Evolutionary conservation across 2,329 filamentous ascomycete genomes (phyloP), one percentile per base, ranked within the genome.

Genomic region (Scedosporium aurantiacum): DNA sequence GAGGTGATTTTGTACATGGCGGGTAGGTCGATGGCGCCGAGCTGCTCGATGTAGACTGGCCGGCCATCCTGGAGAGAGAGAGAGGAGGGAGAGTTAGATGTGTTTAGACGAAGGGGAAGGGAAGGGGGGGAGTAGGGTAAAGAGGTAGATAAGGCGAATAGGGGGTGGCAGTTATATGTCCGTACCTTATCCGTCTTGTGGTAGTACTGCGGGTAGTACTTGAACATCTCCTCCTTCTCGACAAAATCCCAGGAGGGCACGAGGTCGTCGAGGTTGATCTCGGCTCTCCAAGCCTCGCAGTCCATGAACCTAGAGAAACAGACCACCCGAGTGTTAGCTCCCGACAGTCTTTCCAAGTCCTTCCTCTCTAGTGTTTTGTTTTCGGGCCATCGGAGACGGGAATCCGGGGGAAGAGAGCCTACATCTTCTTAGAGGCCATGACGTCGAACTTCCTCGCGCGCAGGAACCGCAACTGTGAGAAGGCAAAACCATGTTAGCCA

Each of bases 181-280:
- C 69, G 61, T 73, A 87, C 85, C 78, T 91, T 91, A 77, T 94
- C 90, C 12, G 86, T 93, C 80, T 97, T 97, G 84, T 99, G 94
- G 80, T 99, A 99, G 81, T 94, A 99, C 78, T 99, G 94, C 57
- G 91, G 91, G 78, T 99, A 99, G 81, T 89, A 96, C 76, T 93
- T 80, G 75, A 90, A 90, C 63, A 99, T 83, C 72, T 93, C 74
- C 61, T 83, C 70, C 76, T 93, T 94, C 82, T 97, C 92, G 65
- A 82, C 81, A 79, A 96, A 97, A 63, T 94, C 86, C 80, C 95
- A 96, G 68, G 78, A 87, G 65, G 84, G 85, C 61, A 93, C 84
- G 43, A 90, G 82, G 65, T 92, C 82, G 76, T 97, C 90, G 37
- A 96, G 89, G 65, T 89, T 85, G 67, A 89, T 94, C 62, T 92